phyloP scores from a whole-genome alignment of 768 basidiomycete species.

The Leccinum subtestaceum region DNA sequence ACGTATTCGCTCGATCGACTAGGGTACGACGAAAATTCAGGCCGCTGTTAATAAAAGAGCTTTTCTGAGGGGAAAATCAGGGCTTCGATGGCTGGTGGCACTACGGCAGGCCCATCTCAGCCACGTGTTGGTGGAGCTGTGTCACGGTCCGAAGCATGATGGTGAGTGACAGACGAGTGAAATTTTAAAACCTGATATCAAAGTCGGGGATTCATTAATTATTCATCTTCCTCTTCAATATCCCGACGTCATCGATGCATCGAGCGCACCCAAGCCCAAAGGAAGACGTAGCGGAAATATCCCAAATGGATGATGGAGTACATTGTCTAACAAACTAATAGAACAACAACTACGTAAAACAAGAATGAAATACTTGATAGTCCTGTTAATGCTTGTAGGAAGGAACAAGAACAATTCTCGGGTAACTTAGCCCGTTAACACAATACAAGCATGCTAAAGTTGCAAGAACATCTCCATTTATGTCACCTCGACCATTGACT shows the following conservation, averaged over 20 bases:
- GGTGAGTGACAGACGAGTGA: too few relatives aligned
- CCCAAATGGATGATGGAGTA: background rate
- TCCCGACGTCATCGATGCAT: background rate
- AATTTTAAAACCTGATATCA: too few relatives aligned
- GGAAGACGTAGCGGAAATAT: slow-evolving; percentile 31
- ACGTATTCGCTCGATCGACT: too few relatives aligned
- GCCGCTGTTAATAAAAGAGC: too few relatives aligned
- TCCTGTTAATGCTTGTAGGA: slow-evolving; percentile 10
- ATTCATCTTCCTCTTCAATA: too few relatives aligned
- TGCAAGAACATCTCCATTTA: slow-evolving; percentile 12
- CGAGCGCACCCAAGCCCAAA: background rate
- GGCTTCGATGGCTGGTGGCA: too few relatives aligned
- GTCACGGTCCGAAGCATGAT: too few relatives aligned
- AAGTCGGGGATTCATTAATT: too few relatives aligned
- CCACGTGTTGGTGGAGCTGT: too few relatives aligned
- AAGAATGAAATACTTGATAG: slow-evolving; percentile 8
- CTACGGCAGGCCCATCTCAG: too few relatives aligned
- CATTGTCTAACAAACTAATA: slow-evolving; percentile 19
- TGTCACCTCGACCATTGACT: slow-evolving; percentile 19
- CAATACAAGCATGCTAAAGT: slow-evolving; percentile 10
- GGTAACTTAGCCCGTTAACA: slow-evolving; percentile 1
- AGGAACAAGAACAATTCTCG: slow-evolving; percentile 7
- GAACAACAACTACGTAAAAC: slow-evolving; percentile 26
- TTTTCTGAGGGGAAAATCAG: too few relatives aligned
- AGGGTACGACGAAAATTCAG: too few relatives aligned